Base-by-base conservation (phyloP, 2,329 filamentous ascomycete genomes). In the Apiospora pterosperma region DNA sequence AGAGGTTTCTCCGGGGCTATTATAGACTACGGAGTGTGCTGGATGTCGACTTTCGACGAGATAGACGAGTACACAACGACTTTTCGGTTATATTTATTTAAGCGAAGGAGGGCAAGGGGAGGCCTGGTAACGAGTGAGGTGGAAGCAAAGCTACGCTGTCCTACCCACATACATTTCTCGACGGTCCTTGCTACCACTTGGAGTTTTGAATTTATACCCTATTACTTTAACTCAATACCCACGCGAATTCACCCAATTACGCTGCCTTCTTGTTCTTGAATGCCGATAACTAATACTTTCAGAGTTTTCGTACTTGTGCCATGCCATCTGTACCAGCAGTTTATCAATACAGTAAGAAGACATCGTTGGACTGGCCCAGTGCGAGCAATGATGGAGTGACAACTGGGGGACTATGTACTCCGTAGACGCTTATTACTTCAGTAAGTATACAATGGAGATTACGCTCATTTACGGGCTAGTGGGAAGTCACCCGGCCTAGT, bases 361-460 rank as follows among this genome's bases (percentile, higher is more conserved):
- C n/a, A n/a, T n/a, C n/a, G n/a, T n/a, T n/a, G n/a, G n/a, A n/a
- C n/a, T n/a, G n/a, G n/a, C n/a, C n/a, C n/a, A n/a, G n/a, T n/a
- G n/a, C n/a, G n/a, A n/a, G n/a, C 34, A 7, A 67, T 64, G 12
- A 61, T 69, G 4, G 75, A 76, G 16, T 65, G 69, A n/a, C 74
- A 77, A 61, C 78, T 74, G 74, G 72, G 70, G n/a, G 75, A 78
- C 67, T 80, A 64, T 66, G 66, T 67, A 34, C 36, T 31, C 6
- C n/a, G 38, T 41, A 41, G 38, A 11, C 19, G 19, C 31, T 42
- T 25, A 16, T n/a, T 31, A 25, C 48, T 41, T 42, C 62, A n/a
- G n/a, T n/a, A n/a, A n/a, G n/a, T n/a, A n/a, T n/a, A n/a, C n/a
- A n/a, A n/a, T n/a, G n/a, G n/a, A n/a, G n/a, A n/a, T n/a, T n/a